phyloP scores from a whole-genome alignment of 345 rosid genomes.

The Eucalyptus cloeziana region DNA sequence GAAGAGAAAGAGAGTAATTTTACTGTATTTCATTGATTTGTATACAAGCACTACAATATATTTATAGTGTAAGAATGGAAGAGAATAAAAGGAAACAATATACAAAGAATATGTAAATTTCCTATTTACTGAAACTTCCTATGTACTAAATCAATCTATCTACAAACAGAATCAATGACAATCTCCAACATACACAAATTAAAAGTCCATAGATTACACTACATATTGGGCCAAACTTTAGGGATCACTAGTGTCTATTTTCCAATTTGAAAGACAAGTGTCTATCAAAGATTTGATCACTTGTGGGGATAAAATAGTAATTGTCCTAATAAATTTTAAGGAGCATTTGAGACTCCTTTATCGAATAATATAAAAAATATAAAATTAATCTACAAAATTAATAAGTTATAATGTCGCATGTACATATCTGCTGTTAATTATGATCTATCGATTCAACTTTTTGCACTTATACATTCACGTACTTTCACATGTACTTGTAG shows the following conservation, averaged over 20 bases:
- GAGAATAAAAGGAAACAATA: too few relatives aligned
- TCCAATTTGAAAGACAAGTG: constrained; percentile 54
- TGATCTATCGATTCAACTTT: neutral
- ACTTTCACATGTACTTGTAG: neutral
- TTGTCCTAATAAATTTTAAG: neutral
- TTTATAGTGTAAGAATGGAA: too few relatives aligned
- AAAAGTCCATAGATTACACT: neutral
- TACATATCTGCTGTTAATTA: neutral
- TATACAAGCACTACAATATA: too few relatives aligned
- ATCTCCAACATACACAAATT: too few relatives aligned
- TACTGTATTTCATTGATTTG: too few relatives aligned
- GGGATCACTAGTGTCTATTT: neutral
- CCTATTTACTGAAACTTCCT: too few relatives aligned
- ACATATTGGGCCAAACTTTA: neutral
- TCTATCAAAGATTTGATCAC: neutral
- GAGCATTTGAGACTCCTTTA: neutral
- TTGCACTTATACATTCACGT: neutral
- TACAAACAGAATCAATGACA: too few relatives aligned
- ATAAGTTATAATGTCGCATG: neutral
- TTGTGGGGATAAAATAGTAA: neutral
- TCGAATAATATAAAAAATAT: neutral
- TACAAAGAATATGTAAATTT: too few relatives aligned
- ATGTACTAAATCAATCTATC: too few relatives aligned
- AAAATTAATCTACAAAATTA: neutral
- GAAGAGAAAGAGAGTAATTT: too few relatives aligned